phyloP scores from a whole-genome alignment of 2,329 filamentous ascomycete genomes.

The Fusarium sp. region DNA sequence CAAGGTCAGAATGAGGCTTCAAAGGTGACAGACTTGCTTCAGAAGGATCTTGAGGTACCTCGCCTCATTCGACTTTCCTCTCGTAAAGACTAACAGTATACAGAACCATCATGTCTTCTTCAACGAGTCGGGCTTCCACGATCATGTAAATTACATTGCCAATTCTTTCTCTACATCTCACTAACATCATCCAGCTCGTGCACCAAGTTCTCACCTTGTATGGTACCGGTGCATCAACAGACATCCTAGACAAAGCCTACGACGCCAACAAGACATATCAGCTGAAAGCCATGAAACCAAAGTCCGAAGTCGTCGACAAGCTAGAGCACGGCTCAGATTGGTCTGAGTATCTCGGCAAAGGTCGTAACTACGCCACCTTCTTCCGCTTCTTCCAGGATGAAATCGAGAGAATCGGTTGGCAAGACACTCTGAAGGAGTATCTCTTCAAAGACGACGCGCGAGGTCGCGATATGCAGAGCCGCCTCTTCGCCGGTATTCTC shows the following conservation, averaged over 20 bases:
- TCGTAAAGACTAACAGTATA: conserved; percentile 5
- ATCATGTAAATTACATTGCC: conserved; percentile 69
- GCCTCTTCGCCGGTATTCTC: conserved; percentile 71
- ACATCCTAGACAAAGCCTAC: conserved; percentile 73
- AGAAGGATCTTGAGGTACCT: conserved; percentile 75
- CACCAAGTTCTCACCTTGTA: conserved; percentile 84
- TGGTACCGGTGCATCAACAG: conserved; percentile 75
- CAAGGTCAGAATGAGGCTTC: conserved; percentile 70
- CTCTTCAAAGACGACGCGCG: conserved; percentile 74
- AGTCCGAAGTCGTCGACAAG: conserved; percentile 64
- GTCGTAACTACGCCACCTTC: conserved; percentile 76
- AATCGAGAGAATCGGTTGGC: conserved; percentile 72
- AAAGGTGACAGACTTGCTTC: conserved; percentile 75
- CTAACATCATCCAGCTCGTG: conserved; percentile 61
- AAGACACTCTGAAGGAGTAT: conserved; percentile 72
- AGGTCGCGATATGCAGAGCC: conserved; percentile 75
- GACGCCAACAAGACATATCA: conserved; percentile 76
- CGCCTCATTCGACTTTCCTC: neutral
- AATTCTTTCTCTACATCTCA: neutral
- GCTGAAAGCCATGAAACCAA: conserved; percentile 60
- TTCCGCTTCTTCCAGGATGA: conserved; percentile 81
- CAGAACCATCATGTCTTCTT: conserved; percentile 80
- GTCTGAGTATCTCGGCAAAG: conserved; percentile 73
- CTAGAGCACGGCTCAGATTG: conserved; percentile 65
- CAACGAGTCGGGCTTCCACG: conserved; percentile 80